These are phyloP conservation scores for Podospora australis DNA, from an alignment of 495 filamentous ascomycete species.

Conservation along the genomic window DNA sequence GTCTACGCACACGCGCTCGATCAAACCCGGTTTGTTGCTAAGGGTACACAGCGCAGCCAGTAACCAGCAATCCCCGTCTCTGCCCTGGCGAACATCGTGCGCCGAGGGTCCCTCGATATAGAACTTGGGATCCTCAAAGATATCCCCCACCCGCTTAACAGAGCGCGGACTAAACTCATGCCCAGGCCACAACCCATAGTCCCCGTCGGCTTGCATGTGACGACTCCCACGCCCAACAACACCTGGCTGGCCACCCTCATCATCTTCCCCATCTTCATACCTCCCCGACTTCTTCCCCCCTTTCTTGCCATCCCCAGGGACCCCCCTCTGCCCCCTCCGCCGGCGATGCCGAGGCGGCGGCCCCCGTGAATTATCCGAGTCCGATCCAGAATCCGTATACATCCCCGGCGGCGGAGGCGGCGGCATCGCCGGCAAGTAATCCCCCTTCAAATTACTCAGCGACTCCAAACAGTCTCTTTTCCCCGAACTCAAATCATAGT, in stretches of 20 bases:
- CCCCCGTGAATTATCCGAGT: too few species aligned
- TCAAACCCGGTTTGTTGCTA: conserved; percentile 69
- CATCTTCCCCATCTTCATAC: background rate
- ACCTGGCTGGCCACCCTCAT: background rate
- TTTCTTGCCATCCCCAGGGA: background rate
- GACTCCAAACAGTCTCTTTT: conserved; percentile 57
- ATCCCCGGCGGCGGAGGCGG: background rate
- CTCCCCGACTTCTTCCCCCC: background rate
- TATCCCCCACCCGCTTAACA: conserved; percentile 67
- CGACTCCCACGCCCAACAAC: too few species aligned
- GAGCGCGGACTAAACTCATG: conserved; percentile 46
- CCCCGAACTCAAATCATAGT: conserved; percentile 63
- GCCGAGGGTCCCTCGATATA: conserved; percentile 77
- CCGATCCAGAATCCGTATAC: too few species aligned
- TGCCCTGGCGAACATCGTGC: conserved; percentile 72
- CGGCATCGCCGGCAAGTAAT: conserved; percentile 7
- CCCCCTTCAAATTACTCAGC: conserved; percentile 33
- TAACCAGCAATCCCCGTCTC: conserved; percentile 88
- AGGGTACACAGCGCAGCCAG: conserved; percentile 81
- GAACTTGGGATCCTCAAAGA: conserved; percentile 83
- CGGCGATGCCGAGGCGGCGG: background rate
- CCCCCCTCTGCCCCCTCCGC: background rate
- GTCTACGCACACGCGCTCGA: conserved; percentile 78
- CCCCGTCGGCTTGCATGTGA: too few species aligned
- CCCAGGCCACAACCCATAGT: background rate